These are phyloP conservation scores for Blastobotrys robertii DNA, from an alignment of 805 yeast genomes.

Conservation along the genomic window DNA sequence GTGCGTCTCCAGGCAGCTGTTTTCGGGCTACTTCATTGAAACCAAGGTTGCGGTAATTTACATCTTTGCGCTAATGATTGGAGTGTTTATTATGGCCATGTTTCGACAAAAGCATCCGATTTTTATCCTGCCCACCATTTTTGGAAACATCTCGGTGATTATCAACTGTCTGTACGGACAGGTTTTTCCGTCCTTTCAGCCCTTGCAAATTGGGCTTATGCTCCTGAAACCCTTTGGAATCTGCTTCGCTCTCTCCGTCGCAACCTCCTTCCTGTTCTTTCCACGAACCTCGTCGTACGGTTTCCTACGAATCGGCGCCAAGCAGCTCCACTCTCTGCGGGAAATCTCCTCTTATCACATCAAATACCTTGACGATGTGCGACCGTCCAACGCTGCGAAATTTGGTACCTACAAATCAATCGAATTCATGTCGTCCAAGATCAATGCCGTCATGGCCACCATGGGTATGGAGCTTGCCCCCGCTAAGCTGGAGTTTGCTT, in stretches of 20 bases:
- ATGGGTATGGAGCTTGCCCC: conserved; percentile 15
- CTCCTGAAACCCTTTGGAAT: conserved; percentile 20
- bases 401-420: conserved; percentile 6
- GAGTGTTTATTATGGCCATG: background rate
- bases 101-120: background rate
- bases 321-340: conserved; percentile 12
- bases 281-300: conserved; percentile 22
- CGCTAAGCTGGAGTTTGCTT: conserved; percentile 16
- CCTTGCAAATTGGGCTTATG: background rate
- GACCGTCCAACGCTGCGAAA: conserved; percentile 12
- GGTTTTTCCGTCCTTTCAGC: background rate
- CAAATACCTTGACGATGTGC: conserved; percentile 5
- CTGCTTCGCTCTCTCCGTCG: conserved; percentile 17
- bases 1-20: conserved; percentile 8
- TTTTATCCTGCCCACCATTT: background rate
- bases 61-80: background rate
- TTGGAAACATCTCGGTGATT: background rate
- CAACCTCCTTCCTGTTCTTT: conserved; percentile 16
- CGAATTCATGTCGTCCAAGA: background rate
- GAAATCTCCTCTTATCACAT: conserved; percentile 6
- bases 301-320: conserved; percentile 11
- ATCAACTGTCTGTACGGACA: background rate
- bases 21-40: background rate
- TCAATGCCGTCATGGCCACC: conserved; percentile 3
- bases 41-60: background rate